Evolutionary conservation across 1,284 basidiomycete genomes (phyloP), one percentile per base, ranked within the genome.

Genomic region (Ceratobasidium sp.): DNA sequence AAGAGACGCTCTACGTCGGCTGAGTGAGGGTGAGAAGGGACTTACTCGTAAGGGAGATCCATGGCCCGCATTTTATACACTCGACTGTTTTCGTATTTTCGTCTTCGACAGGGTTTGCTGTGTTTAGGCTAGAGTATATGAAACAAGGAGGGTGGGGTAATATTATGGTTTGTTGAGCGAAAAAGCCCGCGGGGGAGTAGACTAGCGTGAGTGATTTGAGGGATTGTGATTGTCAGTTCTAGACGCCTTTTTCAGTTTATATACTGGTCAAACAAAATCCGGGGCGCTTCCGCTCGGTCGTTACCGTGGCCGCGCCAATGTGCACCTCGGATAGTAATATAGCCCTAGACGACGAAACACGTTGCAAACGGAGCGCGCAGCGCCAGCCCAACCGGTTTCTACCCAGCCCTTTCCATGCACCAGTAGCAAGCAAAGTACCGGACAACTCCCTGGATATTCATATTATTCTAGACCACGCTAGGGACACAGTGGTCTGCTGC

Each of bases 31-130:
- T 21, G 50, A 42, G 50, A 46, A 54, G 60, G 49, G 19, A 42
- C 60, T 66, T 66, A 66, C 60, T 66, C 60, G 60, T 66, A 53
- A 46, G 60, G 60, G 50, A 66, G 60, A 54, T 66, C 60, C 50
- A 50, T 23, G 16, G 60, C 60, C 36, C 49, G 23, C 60, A 66
- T 66, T 66, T 66, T 62, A 62, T 62, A 62, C 9, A n/a, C 5
- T 23, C 21, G 39, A 19, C 13, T 6, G 23, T 44, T 53, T 66
- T 66, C 25, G 21, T 66, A 27, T 50, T 53, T 64, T 64, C 47
- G 13, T 13, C 29, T 39, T 25, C 16, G 59, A 46, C 60, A 66
- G 50, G 60, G 50, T 66, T 54, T 36, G 60, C 50, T 54, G 60
- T 53, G 60, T 36, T 36, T 66, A 66, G 49, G 57, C 58, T 46